A percentile compares a stretch with the other conserved stretches of the same genome.
Evolutionary conservation across 2,329 filamentous ascomycete genomes (phyloP).

Genomic region (Exophiala aquamarina): DNA sequence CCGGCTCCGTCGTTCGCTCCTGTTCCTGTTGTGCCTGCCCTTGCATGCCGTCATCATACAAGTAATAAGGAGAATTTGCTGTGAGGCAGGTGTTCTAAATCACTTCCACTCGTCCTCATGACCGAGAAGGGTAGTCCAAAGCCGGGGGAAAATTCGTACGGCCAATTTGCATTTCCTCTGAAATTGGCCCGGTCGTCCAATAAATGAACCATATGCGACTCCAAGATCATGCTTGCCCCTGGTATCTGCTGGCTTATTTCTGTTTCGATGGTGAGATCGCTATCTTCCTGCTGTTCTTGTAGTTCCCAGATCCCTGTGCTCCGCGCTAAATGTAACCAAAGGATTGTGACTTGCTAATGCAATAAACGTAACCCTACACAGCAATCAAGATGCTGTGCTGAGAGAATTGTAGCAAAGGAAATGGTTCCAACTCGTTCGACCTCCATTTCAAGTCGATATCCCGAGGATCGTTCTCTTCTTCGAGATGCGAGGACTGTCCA

Average conservation of each 20-base stretch:
- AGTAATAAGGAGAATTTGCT: slow-evolving; percentile 22
- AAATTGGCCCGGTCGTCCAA: slow-evolving; percentile 13
- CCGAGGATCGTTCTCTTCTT: slow-evolving; percentile 49
- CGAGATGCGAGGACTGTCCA: slow-evolving; percentile 40
- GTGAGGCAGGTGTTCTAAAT: slow-evolving; percentile 23
- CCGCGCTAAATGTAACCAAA: slow-evolving; percentile 16
- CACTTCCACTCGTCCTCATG: slow-evolving; percentile 12
- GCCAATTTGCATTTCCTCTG: slow-evolving; percentile 14
- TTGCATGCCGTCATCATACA: slow-evolving; percentile 16
- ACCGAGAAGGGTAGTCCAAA: slow-evolving; percentile 14
- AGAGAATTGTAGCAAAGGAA: slow-evolving; percentile 12
- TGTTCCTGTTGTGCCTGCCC: slow-evolving; percentile 6
- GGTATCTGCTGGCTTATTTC: slow-evolving; percentile 9
- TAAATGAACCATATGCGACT: slow-evolving; percentile 13
- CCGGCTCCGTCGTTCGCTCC: slow-evolving; percentile 9
- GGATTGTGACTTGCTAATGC: slow-evolving; percentile 12
- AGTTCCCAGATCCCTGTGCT: slow-evolving; percentile 10
- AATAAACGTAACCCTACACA: slow-evolving; percentile 5
- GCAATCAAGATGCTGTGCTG: slow-evolving; percentile 1
- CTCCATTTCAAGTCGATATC: slow-evolving; percentile 28
- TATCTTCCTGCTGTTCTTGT: slow-evolving; percentile 7
- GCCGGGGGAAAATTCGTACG: slow-evolving; percentile 20
- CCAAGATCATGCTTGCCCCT: slow-evolving; percentile 18
- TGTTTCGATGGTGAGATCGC: slow-evolving; percentile 7
- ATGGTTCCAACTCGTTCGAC: neutral